Evolutionary conservation across 306 rosid genomes (phyloP), one percentile per base, ranked within the genome.

Genomic region (Lablab purpureus): DNA sequence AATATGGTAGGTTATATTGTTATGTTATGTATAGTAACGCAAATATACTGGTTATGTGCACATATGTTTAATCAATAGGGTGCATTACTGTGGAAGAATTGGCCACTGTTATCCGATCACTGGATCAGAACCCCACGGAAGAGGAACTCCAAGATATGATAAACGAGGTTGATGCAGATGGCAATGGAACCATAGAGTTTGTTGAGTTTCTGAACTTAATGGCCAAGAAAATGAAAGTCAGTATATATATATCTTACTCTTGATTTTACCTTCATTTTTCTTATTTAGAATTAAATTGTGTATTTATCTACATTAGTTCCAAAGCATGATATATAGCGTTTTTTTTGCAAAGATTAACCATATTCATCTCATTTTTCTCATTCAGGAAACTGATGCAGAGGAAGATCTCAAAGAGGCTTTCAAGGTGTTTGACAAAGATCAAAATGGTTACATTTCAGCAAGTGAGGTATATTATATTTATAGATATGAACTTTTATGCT

Each of bases 401-500:
- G 98, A 94, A 54, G 98, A 94, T 80, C 93, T 92, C 1, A 92
- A 88, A 73, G 98, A 92, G 84, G 98, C 97, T 66, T 94, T 94
- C 89, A 92, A 92, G 81, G 98, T 94, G 58, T 94, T 94, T 83
- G 97, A 94, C 80, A 94, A 90, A 82, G 98, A 94, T 76, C 97
- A 94, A 84, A 92, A 94, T 80, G 98, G 98, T 15, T 94, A 83
- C 67, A 92, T 94, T 63, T 94, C 98, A 22, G 98, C 98, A n/a
- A 92, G 70, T 67, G 98, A 92, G 93, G 98, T 94, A 87, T n/a
- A 63, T 59, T 59, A 15, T 28, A 37, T 41, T 0, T 41, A 41
- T 1, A 41, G 2, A 10, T 43, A 1, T 43, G 0, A 10, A 5
- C n/a, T 49, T n/a, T n/a, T n/a, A n/a, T n/a, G n/a, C n/a, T n/a